Base-by-base conservation (phyloP, 768 basidiomycete species). In the Mycena metata region DNA sequence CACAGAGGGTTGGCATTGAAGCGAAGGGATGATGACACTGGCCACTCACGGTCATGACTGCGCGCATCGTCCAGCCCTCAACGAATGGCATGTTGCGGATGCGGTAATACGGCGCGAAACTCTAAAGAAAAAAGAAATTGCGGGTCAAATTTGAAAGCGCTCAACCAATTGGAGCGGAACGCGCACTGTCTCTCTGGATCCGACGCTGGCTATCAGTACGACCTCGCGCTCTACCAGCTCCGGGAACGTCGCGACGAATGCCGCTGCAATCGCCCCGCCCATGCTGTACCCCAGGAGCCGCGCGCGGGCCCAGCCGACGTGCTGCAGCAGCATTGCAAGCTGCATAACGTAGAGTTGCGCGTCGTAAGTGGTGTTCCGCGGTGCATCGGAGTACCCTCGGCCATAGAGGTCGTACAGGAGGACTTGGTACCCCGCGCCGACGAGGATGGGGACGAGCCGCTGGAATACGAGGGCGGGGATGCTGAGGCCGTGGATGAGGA, bases 361-460 rank as follows among this genome's bases (percentile, higher is more conserved):
- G 55, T 86, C 81, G 64, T 89, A 87, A 5, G 61, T 17, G 11
- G 78, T 79, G 13, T 78, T 79, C 3, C 82, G 79, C 0, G 88
- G 88, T 1, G 88, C 88, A 45, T 88, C 88, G 3, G 86, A 85
- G 74, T 88, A 89, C 3, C 88, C 88, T 15, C 88, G 82, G 3
- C 88, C 88, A 42, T 86, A 89, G 5, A 88, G 78, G 74, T 89
- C 88, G 61, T 86, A 89, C 11, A 88, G 76, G 17, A 89, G 81
- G 23, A 89, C 83, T 26, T 83, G 84, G 72, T 81, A 86, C 15
- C 87, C 87, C 7, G 74, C 79, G 2, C 75, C 75, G 16, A 81
- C 85, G 1, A 88, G 81, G n/a, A 78, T 74, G 2, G 84, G 85
- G 0, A 83, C 86, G 21, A 89, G 77, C 17, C 85, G 83, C 68